phyloP scores from a whole-genome alignment of 2,329 filamentous ascomycete genomes.

The Aspergillaceae sp. region DNA sequence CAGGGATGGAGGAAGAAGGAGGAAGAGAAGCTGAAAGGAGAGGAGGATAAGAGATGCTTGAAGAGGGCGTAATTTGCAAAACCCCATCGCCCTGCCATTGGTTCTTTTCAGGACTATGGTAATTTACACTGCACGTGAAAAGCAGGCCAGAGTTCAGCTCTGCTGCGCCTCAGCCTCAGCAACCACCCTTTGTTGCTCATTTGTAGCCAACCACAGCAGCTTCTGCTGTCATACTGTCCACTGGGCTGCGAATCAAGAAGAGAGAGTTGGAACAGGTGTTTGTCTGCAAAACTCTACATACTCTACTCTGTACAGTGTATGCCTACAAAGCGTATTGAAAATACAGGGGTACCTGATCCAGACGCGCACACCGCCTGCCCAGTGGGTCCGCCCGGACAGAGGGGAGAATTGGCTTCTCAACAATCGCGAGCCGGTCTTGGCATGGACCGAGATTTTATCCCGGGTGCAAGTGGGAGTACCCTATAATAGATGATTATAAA shows the following conservation, averaged over 20 bases:
- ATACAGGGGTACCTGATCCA: not conserved
- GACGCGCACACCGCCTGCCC: not conserved
- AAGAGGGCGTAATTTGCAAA: not conserved
- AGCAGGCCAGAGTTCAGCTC: not conserved
- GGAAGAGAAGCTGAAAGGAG: slow-evolving; percentile 1
- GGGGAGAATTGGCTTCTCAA: not conserved
- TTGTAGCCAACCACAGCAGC: not conserved
- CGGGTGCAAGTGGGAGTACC: not conserved
- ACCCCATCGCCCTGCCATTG: not conserved
- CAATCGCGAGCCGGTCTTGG: not conserved
- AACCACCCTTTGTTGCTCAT: too few species aligned
- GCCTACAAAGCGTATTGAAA: not conserved
- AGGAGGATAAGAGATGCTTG: slow-evolving; percentile 6
- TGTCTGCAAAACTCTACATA: not conserved
- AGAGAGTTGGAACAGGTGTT: not conserved
- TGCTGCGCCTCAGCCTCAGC: not conserved
- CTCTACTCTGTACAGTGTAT: not conserved
- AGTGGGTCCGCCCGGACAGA: not conserved
- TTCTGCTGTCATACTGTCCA: too few species aligned
- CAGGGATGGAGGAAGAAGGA: slow-evolving; percentile 3
- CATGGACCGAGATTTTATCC: too few species aligned
- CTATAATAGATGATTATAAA: not conserved
- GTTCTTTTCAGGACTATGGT: not conserved
- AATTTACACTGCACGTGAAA: not conserved
- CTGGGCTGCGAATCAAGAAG: too few species aligned